Base-by-base conservation (phyloP, 257 asterid genomes). In the Scutellaria barbata region DNA sequence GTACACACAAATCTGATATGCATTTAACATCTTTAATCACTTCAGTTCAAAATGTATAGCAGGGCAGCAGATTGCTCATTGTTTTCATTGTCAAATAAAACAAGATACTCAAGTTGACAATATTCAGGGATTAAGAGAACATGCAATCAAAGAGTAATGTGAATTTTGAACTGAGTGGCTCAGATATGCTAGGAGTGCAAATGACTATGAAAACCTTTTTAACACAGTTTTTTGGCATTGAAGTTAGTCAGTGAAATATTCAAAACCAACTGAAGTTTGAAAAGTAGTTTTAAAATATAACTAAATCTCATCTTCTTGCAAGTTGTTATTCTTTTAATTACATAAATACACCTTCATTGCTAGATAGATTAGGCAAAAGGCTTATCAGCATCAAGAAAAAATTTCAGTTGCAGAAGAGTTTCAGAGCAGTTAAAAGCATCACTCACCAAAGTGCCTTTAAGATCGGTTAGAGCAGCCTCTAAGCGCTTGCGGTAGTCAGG, bases 401-500 rank as follows among this genome's bases (percentile, higher is more conserved):
- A n/a, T n/a, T n/a, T n/a, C n/a, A n/a, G n/a, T n/a, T n/a, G n/a
- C n/a, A n/a, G n/a, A n/a, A n/a, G n/a, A n/a, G n/a, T n/a, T n/a
- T n/a, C n/a, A n/a, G n/a, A n/a, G n/a, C n/a, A 37, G 46, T 47
- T 8, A 51, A 72, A 37, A 40, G 52, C 17, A 75, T 42, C 43
- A 55, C 75, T 50, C 81, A 90, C 98, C 93, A 92, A 57, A 59
- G 87, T 76, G 75, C 81, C 89, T 79, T 83, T 88, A 20, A 92
- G 95, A 75, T 92, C 97, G 16, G 79, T 75, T 47, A 88, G 63
- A 66, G 98, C 90, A 74, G 88, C 78, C 83, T 90, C 96, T 5
- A 92, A 80, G 12, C 96, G 96, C 85, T 92, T 90, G 81, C 70
- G 89, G 79, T 95, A 90, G 74, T 92, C 98, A 16, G 98, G 98